These are phyloP conservation scores for Eragrostis curvula DNA, from an alignment of 176 grass and related monocot genomes.

Conservation along the genomic window DNA sequence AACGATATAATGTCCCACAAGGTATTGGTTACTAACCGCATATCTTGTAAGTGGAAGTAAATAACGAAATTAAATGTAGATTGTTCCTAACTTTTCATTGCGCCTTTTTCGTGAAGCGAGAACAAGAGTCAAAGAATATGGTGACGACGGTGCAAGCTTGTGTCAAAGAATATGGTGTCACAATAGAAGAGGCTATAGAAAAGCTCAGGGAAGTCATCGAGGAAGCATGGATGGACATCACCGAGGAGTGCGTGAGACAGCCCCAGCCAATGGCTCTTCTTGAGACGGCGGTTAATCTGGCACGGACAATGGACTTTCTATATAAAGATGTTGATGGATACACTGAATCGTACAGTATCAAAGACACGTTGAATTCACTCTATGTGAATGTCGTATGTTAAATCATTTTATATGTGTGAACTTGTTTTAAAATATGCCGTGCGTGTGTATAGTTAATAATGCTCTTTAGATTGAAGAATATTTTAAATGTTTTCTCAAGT, in stretches of 20 bases:
- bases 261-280: background rate
- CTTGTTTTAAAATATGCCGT: no score
- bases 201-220: background rate
- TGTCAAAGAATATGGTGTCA: constrained; percentile 2
- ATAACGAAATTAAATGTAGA: background rate
- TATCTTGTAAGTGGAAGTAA: background rate
- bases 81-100: background rate
- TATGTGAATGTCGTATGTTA: background rate
- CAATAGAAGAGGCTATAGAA: background rate
- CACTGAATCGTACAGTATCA: background rate
- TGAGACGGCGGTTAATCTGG: background rate
- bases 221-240: constrained; percentile 32
- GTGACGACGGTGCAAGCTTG: constrained; percentile 26
- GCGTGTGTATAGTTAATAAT: no score
- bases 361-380: background rate
- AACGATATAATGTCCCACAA: constrained; percentile 24
- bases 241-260: background rate
- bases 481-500: no score
- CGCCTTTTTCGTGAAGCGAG: background rate
- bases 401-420: no score
- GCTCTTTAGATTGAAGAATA: no score
- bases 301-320: background rate
- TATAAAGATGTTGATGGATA: background rate
- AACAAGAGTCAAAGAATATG: constrained; percentile 17
- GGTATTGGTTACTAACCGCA: background rate